These are phyloP conservation scores for Arachis hypogaea DNA, from an alignment of 306 rosid species.

Conservation along the genomic window DNA sequence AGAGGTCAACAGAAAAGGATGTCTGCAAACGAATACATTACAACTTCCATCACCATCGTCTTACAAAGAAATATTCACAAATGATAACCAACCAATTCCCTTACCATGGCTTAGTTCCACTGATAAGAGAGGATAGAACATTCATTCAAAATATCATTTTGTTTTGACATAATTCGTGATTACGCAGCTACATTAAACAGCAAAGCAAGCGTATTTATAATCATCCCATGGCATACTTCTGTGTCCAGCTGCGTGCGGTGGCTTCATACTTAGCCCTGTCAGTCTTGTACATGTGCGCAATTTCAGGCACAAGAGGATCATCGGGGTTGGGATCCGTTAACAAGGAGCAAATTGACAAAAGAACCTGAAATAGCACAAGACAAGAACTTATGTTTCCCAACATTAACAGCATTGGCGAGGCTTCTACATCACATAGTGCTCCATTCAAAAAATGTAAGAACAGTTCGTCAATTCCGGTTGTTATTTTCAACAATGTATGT, in stretches of 20 bases:
- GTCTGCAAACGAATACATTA: constrained; percentile 46
- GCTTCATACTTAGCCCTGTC: constrained; percentile 80
- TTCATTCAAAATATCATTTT: constrained; percentile 41
- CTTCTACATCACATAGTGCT: constrained; percentile 6
- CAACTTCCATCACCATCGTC: constrained; percentile 51
- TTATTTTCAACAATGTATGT: not conserved
- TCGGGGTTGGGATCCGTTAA: constrained; percentile 91
- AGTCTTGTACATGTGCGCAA: constrained; percentile 92
- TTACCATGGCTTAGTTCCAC: constrained; percentile 45
- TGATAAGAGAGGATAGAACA: constrained; percentile 40
- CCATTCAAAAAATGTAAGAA: not conserved
- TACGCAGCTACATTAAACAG: constrained; percentile 26
- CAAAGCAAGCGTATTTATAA: not conserved
- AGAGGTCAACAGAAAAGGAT: constrained; percentile 41
- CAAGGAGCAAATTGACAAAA: constrained; percentile 82
- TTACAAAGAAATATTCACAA: constrained; percentile 64
- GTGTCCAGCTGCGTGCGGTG: constrained; percentile 98
- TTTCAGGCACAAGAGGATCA: constrained; percentile 88
- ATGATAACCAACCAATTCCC: constrained; percentile 50
- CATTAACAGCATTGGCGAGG: not conserved
- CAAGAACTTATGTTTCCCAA: constrained; percentile 31
- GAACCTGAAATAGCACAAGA: constrained; percentile 54
- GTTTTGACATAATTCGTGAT: constrained; percentile 45
- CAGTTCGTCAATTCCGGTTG: no score
- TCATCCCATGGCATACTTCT: constrained; percentile 91